A percentile compares a stretch with the other conserved stretches of the same genome.
Evolutionary conservation across 2,329 filamentous ascomycete genomes (phyloP).

Genomic region (Fusarium foetens): DNA sequence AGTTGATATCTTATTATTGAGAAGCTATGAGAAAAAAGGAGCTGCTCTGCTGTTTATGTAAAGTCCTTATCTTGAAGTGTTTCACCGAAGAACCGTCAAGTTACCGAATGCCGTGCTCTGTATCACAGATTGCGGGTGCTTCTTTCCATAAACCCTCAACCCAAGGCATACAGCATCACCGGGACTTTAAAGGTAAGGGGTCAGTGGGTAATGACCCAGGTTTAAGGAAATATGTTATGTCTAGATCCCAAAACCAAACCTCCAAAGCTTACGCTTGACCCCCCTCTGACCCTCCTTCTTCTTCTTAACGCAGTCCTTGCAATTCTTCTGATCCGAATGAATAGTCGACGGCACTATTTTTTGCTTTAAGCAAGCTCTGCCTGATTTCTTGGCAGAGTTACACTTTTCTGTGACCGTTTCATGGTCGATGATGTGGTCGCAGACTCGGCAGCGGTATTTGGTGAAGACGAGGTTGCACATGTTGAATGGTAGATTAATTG

Average conservation of each 20-base stretch:
- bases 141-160: neutral
- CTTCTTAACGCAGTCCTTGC: neutral
- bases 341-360: neutral
- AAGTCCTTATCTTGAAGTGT: neutral
- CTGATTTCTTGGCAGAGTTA: neutral
- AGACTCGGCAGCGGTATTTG: conserved; percentile 1
- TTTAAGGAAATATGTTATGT: accelerated
- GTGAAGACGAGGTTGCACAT: conserved; percentile 7
- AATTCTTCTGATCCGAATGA: neutral
- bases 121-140: neutral
- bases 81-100: neutral
- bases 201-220: accelerated
- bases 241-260: neutral
- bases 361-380: neutral
- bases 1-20: neutral
- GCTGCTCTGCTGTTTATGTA: neutral
- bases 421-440: neutral
- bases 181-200: accelerated
- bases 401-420: neutral
- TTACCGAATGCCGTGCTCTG: neutral
- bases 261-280: neutral
- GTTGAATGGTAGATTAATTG: neutral
- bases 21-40: neutral
- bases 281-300: neutral
- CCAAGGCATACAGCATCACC: neutral